Evolutionary conservation across 306 rosid genomes (phyloP), one percentile per base, ranked within the genome.

Genomic region (Myrica gale): DNA sequence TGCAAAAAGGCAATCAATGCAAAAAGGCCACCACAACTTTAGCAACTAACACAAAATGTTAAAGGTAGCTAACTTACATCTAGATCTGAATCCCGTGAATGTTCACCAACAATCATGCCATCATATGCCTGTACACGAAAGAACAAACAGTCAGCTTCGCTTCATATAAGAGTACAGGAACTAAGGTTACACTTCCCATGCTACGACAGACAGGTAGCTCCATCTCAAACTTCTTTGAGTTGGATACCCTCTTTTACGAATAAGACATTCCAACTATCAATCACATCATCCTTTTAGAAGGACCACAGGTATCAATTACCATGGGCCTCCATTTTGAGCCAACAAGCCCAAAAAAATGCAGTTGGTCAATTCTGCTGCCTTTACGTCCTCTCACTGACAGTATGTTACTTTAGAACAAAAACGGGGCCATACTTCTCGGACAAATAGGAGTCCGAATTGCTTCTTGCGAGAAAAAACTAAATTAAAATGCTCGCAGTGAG

Each of bases 91-190:
- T 95, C 97, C 80, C 97, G 88, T 16, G 99, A 90, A 77, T 92
- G 96, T 69, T 95, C 97, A 67, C 99, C 99, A 79, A 95, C 84
- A 68, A 95, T 95, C 97, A 95, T 95, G 67, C 99, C 99, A 83
- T 95, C 99, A 80, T 95, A 95, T 9, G 97, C 3, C 99, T 95
- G 92, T 74, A 68, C n/a, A 72, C 48, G 46, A 82, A 85, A 23
- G 48, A 84, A 47, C 37, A 80, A 76, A 48, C 37, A 43, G 39
- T 42, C 61, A 81, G 42, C 73, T 16, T 54, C 43, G 53, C 71
- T 66, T 68, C 16, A 46, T 21, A 66, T 23, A 44, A 51, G 9
- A 72, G 51, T 66, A 66, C 50, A 17, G 69, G 70, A 3, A 42
- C 3, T 41, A 42, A 66, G 12, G 50, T 43, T 23, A 66, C 50